Evolutionary conservation across 345 rosid genomes (phyloP), one percentile per base, ranked within the genome.

Genomic region (Balakata baccata): DNA sequence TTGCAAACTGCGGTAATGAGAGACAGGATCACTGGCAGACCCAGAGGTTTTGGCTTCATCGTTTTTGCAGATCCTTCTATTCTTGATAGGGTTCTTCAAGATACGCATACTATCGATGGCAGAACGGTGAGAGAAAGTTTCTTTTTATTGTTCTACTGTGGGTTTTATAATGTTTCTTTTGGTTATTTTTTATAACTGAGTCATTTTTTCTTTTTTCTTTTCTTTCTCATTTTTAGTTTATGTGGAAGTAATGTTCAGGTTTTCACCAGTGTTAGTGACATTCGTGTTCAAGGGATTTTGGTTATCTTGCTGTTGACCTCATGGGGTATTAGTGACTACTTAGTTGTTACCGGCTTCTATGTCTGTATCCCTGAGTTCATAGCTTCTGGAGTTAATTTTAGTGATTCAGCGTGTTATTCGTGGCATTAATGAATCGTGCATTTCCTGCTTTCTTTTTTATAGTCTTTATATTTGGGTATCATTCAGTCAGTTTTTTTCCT

Each of bases 11-110:
- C 81, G 0, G 91, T 91, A 16, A 89, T 91, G 97, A 80, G 86
- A 60, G 97, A 93, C 69, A 90, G 88, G 70, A 74, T 81, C 68
- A 91, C 98, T 0, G 87, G 89, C 16, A 84, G 92, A 49, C 94
- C 97, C 9, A 71, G 97, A 16, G 98, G 98, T 4, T 93, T 93
- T 57, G 98, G 92, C 25, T 93, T 93, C 77, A 96, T 93, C 0
- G 86, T 87, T 51, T 93, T 93, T 74, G 78, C 97, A 68, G 93
- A 93, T 82, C 91, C 91, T 45, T 49, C 89, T 1, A 73, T 88
- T 45, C 84, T 88, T 7, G 96, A 90, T 67, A 80, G 82, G 68
- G 90, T 90, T 86, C 91, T 90, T 66, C 87, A 87, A 73, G 89
- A 86, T 23, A 86, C 85, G 78, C 98, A 92, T 82, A 83, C 85